Conservation (phyloP, 78 protist species). For the Isochrysis galbana region DNA sequence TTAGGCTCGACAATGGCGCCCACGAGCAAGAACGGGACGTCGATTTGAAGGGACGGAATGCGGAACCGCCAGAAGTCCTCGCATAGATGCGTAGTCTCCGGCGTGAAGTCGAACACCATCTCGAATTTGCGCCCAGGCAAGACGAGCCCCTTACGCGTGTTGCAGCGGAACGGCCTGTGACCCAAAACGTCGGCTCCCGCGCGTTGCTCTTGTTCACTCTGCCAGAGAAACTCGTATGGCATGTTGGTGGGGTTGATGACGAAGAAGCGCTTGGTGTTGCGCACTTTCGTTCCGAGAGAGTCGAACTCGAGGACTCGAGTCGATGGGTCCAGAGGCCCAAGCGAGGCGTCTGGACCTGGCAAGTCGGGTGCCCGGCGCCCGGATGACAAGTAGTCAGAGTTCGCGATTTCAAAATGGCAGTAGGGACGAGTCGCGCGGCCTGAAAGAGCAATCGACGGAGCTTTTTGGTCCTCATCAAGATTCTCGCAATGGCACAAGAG, state of each 20-base stretch:
- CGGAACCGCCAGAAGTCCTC: conserved; percentile 77
- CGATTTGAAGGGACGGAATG: conserved; percentile 47
- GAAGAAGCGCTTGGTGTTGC: conserved; percentile 64
- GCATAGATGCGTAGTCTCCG: conserved; percentile 36
- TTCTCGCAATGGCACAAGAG: background rate
- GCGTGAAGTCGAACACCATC: conserved; percentile 71
- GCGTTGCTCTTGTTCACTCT: background rate
- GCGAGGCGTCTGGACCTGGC: conserved; percentile 42
- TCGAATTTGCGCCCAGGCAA: conserved; percentile 69
- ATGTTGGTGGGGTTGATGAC: conserved; percentile 76
- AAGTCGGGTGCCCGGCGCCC: conserved; percentile 65
- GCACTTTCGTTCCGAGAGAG: conserved; percentile 64
- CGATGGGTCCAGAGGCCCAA: conserved; percentile 48
- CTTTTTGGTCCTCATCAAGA: background rate
- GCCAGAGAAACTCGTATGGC: conserved; percentile 71
- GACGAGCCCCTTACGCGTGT: conserved; percentile 48
- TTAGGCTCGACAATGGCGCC: conserved; percentile 76
- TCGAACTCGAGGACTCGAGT: conserved; percentile 68
- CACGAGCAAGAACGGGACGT: conserved; percentile 67
- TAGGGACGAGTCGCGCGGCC: conserved; percentile 42
- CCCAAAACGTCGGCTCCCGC: background rate
- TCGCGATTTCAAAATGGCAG: conserved; percentile 76
- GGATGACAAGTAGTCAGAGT: conserved; percentile 53
- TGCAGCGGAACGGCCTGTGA: conserved; percentile 46
- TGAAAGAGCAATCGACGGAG: background rate